These are phyloP conservation scores for Nicotiana rustica DNA, from an alignment of 305 asterid genomes.

Conservation along the genomic window DNA sequence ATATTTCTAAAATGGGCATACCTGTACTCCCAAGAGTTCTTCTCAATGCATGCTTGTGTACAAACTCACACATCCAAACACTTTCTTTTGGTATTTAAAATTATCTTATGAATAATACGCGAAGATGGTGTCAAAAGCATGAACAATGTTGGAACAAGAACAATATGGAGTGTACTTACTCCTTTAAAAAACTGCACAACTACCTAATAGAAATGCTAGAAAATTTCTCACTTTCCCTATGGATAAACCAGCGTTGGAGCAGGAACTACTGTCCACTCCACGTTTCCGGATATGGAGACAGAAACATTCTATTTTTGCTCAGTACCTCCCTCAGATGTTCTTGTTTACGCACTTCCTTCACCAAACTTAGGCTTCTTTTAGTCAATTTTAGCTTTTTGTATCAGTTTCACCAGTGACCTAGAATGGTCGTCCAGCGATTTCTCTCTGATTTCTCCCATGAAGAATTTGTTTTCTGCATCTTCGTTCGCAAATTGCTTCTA, in stretches of 20 bases:
- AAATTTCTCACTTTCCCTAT: background rate
- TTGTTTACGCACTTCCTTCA: background rate
- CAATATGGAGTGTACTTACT: background rate
- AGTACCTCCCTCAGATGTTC: background rate
- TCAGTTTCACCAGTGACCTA: background rate
- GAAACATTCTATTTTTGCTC: background rate
- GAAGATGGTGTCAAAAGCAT: background rate
- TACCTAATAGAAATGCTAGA: background rate
- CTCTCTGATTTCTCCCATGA: background rate
- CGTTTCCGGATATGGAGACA: background rate
- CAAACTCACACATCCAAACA: background rate
- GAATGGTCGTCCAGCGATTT: background rate
- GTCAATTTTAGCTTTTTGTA: background rate
- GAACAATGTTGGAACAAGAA: background rate
- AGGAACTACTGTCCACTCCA: background rate
- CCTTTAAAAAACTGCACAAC: background rate
- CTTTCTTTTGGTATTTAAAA: background rate
- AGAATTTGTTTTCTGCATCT: background rate
- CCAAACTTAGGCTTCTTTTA: background rate
- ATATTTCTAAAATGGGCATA: background rate
- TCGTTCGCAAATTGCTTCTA: background rate
- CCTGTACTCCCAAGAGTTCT: conserved; percentile 1
- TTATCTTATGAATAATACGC: background rate
- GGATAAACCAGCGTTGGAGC: background rate
- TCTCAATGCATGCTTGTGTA: background rate